A percentile compares a stretch with the other conserved stretches of the same genome.
phyloP scores from a whole-genome alignment of 139 green algal species.

The Tetratostichococcus sp. region DNA sequence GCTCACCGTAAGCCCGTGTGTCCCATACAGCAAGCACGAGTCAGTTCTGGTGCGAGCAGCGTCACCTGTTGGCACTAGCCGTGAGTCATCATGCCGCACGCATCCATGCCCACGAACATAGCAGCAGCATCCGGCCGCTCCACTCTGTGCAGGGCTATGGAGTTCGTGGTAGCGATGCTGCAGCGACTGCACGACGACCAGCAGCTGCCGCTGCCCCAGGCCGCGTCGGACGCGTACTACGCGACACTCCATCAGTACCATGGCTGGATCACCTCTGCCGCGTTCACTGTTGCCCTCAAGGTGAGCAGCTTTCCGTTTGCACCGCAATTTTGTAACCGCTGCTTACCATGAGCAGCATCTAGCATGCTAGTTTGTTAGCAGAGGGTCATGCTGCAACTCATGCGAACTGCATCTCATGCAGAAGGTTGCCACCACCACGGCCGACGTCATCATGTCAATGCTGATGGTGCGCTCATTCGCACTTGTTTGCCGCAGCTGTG shows the following conservation, averaged over 20 bases:
- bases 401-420: no score
- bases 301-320: slow-evolving; percentile 4
- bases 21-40: no score
- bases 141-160: slow-evolving; percentile 51
- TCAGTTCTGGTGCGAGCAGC: no score
- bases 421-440: no score
- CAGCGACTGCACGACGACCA: slow-evolving; percentile 34
- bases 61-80: no score
- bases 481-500: slow-evolving; percentile 27
- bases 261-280: slow-evolving; percentile 66
- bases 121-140: neutral
- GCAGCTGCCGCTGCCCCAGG: slow-evolving; percentile 21
- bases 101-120: neutral
- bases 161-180: slow-evolving; percentile 66
- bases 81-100: no score
- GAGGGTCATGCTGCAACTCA: no score
- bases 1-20: no score
- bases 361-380: no score
- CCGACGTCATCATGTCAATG: no score
- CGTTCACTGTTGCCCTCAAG: slow-evolving; percentile 59
- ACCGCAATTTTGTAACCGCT: neutral
- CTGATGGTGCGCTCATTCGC: no score
- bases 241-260: slow-evolving; percentile 66
- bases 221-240: slow-evolving; percentile 53
- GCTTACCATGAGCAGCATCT: no score